A percentile compares a stretch with the other conserved stretches of the same genome.
Conservation (phyloP, 2,329 filamentous ascomycete genomes). For the Ophiostoma ulmi region DNA sequence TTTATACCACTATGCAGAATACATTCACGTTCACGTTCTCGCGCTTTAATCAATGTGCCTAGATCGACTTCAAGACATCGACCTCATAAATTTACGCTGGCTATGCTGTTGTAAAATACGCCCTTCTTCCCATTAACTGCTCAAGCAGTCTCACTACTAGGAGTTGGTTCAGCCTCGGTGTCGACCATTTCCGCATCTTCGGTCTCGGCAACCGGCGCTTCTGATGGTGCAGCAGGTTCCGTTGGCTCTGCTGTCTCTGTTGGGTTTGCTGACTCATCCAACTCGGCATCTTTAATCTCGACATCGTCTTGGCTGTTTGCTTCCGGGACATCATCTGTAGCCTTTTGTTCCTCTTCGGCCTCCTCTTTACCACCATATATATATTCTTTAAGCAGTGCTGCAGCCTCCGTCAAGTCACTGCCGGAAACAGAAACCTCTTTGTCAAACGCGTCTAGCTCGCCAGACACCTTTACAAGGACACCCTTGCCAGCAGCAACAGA, state of each 20-base stretch:
- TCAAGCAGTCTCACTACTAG: neutral
- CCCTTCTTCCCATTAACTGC: neutral
- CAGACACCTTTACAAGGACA: slow-evolving; percentile 47
- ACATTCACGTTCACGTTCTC: neutral
- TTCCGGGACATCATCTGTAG: neutral
- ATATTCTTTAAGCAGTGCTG: slow-evolving; percentile 46
- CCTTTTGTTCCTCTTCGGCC: neutral
- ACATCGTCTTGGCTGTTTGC: slow-evolving; percentile 1
- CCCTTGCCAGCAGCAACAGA: slow-evolving; percentile 34
- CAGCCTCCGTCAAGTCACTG: slow-evolving; percentile 38
- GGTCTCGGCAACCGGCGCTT: neutral
- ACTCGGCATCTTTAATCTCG: neutral
- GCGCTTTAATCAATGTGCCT: neutral
- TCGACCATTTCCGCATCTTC: slow-evolving; percentile 23
- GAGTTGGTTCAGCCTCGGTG: slow-evolving; percentile 7
- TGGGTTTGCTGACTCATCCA: neutral
- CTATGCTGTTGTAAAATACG: neutral
- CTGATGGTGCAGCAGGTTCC: neutral
- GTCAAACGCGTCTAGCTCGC: slow-evolving; percentile 24
- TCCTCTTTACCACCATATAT: slow-evolving; percentile 37
- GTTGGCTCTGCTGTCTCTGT: neutral
- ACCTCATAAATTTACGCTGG: neutral
- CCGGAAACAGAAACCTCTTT: neutral
- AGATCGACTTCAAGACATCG: neutral
- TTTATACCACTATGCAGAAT: neutral